Evolutionary conservation across 805 yeast species (phyloP).

Genomic region (Schwanniomyces sp.): DNA sequence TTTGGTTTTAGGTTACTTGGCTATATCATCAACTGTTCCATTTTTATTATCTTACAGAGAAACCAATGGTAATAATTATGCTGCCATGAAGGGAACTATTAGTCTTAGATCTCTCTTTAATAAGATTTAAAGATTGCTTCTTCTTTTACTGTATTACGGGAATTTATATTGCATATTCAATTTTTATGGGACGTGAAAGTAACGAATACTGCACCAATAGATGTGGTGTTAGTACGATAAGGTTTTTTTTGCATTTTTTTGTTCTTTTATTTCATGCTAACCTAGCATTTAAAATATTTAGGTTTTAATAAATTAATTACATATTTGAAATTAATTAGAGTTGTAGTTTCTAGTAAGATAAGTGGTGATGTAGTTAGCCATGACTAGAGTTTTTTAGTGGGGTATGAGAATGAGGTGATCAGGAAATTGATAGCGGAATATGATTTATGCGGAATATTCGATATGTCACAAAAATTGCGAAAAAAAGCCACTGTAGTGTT

Average conservation of each 20-base stretch:
- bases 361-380: too few species aligned
- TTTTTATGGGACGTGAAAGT: not conserved
- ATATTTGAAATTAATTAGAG: not conserved
- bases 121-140: slow-evolving; percentile 21
- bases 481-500: not conserved
- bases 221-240: not conserved
- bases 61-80: slow-evolving; percentile 15
- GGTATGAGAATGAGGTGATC: not conserved
- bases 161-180: not conserved
- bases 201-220: not conserved
- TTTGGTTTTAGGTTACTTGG: slow-evolving; percentile 37
- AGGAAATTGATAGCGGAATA: not conserved
- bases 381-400: not conserved
- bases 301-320: not conserved
- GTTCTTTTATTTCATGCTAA: not conserved
- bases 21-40: slow-evolving; percentile 39
- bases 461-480: not conserved
- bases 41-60: slow-evolving; percentile 42
- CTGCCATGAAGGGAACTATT: slow-evolving; percentile 32
- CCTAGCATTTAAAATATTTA: not conserved
- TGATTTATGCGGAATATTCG: not conserved
- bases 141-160: not conserved
- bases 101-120: slow-evolving; percentile 36
- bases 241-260: not conserved
- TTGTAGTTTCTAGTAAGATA: not conserved